A percentile compares a stretch with the other conserved stretches of the same genome.
These are phyloP conservation scores for Gnetum montanum DNA, from an alignment of 75 land plant species.

Conservation along the genomic window DNA sequence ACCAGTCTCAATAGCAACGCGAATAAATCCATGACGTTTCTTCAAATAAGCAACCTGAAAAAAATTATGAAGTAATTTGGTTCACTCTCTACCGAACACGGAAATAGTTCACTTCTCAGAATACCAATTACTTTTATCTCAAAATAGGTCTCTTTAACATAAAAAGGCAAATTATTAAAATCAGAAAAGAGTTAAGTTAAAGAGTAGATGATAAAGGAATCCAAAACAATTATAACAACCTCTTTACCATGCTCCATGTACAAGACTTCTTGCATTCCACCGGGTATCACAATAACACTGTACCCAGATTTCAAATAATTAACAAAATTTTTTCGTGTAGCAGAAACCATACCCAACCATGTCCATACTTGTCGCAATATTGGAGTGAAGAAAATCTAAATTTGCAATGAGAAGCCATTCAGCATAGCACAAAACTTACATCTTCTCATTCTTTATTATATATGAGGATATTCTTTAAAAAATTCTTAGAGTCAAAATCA, in stretches of 20 bases:
- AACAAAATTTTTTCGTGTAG: conserved; percentile 52
- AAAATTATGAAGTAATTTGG: background rate
- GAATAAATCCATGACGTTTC: conserved; percentile 80
- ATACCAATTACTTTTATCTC: background rate
- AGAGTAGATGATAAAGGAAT: too few species aligned
- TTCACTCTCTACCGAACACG: too few species aligned
- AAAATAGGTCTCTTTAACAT: background rate
- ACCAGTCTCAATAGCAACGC: conserved; percentile 83
- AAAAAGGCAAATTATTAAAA: too few species aligned
- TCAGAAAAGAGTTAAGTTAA: too few species aligned
- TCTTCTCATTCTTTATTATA: too few species aligned
- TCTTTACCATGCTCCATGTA: conserved; percentile 65
- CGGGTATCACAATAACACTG: conserved; percentile 80
- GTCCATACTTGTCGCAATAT: conserved; percentile 86
- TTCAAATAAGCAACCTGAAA: conserved; percentile 63
- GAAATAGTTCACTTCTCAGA: background rate
- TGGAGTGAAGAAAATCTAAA: conserved; percentile 83
- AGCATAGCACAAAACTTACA: too few species aligned
- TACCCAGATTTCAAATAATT: conserved; percentile 53
- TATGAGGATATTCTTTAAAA: too few species aligned
- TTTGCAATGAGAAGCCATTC: too few species aligned
- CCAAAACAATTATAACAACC: too few species aligned
- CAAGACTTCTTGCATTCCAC: conserved; percentile 80
- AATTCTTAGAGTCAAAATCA: background rate
- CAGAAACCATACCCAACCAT: conserved; percentile 85